A percentile compares a stretch with the other conserved stretches of the same genome.
These are phyloP conservation scores for Chlamydomonas incerta DNA, from an alignment of 139 green algal species.

Conservation along the genomic window DNA sequence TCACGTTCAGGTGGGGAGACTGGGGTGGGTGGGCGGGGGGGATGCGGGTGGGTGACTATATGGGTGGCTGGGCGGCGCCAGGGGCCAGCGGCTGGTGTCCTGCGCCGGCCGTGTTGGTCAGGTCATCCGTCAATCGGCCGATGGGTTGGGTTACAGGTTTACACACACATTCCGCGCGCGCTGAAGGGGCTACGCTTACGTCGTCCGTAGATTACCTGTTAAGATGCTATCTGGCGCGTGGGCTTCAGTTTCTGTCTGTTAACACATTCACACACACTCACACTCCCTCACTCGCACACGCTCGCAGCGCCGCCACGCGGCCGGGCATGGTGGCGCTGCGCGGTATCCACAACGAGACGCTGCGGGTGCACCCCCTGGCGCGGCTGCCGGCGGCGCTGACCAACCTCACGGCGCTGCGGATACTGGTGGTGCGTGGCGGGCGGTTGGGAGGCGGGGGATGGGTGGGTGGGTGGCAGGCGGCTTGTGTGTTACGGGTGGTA, in stretches of 20 bases:
- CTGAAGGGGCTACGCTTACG: no score
- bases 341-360: slow-evolving; percentile 41
- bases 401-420: background rate
- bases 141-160: background rate
- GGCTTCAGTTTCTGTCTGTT: no score
- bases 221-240: no score
- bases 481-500: no score
- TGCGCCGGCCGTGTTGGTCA: no score
- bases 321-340: slow-evolving; percentile 19
- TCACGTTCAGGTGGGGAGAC: slow-evolving; percentile 16
- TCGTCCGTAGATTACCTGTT: no score
- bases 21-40: background rate
- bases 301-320: slow-evolving; percentile 17
- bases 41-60: background rate
- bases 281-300: no score
- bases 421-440: background rate
- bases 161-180: no score
- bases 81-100: no score
- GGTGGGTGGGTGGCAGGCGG: no score
- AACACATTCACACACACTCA: no score
- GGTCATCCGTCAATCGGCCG: background rate
- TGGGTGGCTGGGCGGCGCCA: no score
- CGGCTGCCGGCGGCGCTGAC: slow-evolving; percentile 4
- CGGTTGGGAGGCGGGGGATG: background rate
- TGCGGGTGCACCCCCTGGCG: slow-evolving; percentile 3